Conservation (phyloP, 2,329 filamentous ascomycete species). For the Aspergillus pseudotamarii region DNA sequence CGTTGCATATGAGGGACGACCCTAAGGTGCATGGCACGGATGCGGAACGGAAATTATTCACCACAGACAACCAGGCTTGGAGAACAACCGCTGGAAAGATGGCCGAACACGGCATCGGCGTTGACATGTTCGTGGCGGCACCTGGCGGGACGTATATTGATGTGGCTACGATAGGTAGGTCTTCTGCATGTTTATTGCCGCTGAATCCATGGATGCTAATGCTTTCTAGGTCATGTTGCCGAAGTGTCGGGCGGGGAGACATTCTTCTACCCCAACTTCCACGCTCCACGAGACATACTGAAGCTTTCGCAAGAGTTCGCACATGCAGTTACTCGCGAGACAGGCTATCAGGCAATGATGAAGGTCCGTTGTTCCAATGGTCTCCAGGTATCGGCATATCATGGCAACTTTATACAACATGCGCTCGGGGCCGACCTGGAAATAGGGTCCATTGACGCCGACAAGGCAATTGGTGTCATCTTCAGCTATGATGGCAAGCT, state of each 20-base stretch:
- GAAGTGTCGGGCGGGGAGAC: slow-evolving; percentile 91
- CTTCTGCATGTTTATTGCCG: slow-evolving; percentile 3
- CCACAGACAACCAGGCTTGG: slow-evolving; percentile 86
- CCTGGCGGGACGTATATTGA: slow-evolving; percentile 90
- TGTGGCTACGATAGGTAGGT: slow-evolving; percentile 82
- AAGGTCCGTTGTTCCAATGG: slow-evolving; percentile 98
- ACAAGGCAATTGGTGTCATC: slow-evolving; percentile 88
- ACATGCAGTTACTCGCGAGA: slow-evolving; percentile 84
- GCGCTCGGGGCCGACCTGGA: slow-evolving; percentile 94
- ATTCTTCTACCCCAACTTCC: slow-evolving; percentile 97
- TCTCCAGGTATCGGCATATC: slow-evolving; percentile 88
- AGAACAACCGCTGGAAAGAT: slow-evolving; percentile 84
- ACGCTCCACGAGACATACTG: slow-evolving; percentile 79
- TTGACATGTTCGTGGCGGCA: slow-evolving; percentile 93
- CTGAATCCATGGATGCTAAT: slow-evolving; percentile 14
- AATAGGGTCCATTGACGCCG: slow-evolving; percentile 86
- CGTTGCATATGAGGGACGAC: slow-evolving; percentile 83
- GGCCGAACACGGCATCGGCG: slow-evolving; percentile 81
- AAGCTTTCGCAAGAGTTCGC: slow-evolving; percentile 84
- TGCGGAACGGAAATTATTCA: slow-evolving; percentile 87
- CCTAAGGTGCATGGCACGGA: slow-evolving; percentile 84
- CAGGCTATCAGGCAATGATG: slow-evolving; percentile 94
- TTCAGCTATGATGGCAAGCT: slow-evolving; percentile 97
- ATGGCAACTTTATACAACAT: slow-evolving; percentile 95
- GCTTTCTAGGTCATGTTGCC: slow-evolving; percentile 70